Base-by-base conservation (phyloP, 1,284 basidiomycete genomes). In the Fomitiporia mediterranea region DNA sequence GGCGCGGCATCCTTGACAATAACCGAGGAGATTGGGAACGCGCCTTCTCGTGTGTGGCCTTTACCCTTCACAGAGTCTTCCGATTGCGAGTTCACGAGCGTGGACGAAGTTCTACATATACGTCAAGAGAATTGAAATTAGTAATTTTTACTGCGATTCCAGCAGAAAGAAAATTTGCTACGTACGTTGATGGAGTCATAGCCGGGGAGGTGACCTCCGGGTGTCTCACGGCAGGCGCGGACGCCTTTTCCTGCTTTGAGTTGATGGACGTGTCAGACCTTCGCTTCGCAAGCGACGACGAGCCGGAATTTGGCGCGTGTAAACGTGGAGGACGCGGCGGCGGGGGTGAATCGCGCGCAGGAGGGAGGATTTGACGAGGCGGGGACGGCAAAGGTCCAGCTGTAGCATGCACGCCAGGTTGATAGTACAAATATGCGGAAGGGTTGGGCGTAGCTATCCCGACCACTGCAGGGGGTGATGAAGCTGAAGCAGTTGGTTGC, bases 321-420 rank as follows among this genome's bases (percentile, higher is more conserved):
- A 60, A 43, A 15, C 58, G 54, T 15, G 58, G 58, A 8, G 58
- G 58, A 4, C 58, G 58, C 3, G 58, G 58, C 5, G 58, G 58
- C 7, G 58, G 58, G 19, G 49, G 37, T n/a, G 42, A 42, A 9
- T 27, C 40, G 19, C 21, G 67, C 74, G 58, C 82, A 77, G 56
- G 75, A 67, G 27, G 81, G 74, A 57, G 34, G 17, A 62, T 59
- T 37, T 58, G 55, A 51, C 81, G 73, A 4, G 85, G 83, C 25
- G 84, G 85, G 32, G 80, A 78, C 38, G 86, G 86, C 60, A 86
- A 73, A 40, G 87, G 85, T 1, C 86, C 84, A 39, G 86, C 85
- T 17, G 77, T 86, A 4, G 86, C 74, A 68, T 89, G 83, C 4
- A 84, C 63, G 50, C 83, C 85, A 47, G 83, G 84, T 59, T 85